Evolutionary conservation across 495 filamentous ascomycete genomes (phyloP).

Genomic region (Oleoguttula mirabilis): DNA sequence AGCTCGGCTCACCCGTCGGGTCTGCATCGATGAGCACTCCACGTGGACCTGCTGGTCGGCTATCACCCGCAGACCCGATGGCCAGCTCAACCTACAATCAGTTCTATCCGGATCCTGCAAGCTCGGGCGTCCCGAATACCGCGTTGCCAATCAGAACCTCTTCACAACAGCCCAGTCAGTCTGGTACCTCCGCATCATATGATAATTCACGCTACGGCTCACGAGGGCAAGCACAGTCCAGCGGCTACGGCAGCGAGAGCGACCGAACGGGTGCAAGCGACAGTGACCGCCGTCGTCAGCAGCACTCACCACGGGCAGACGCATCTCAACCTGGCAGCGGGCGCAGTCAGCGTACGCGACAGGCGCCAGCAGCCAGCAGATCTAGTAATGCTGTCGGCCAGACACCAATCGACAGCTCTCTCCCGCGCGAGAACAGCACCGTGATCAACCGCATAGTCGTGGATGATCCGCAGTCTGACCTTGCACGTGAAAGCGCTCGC

Average conservation of each 20-base stretch:
- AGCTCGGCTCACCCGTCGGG: constrained; percentile 23
- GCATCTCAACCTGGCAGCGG: constrained; percentile 31
- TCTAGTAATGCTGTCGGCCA: constrained; percentile 33
- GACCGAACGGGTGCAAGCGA: constrained; percentile 18
- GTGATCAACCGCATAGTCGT: constrained; percentile 69
- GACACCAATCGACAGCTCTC: constrained; percentile 33
- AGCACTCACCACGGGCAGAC: constrained; percentile 27
- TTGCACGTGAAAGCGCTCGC: constrained; percentile 64
- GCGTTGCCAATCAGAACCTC: constrained; percentile 41
- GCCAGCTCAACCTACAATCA: constrained; percentile 21
- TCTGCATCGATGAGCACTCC: constrained; percentile 31
- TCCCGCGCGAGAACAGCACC: constrained; percentile 52
- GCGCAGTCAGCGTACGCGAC: constrained; percentile 22
- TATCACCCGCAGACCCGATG: constrained; percentile 32
- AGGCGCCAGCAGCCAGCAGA: constrained; percentile 31
- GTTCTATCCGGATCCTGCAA: constrained; percentile 22
- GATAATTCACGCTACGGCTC: constrained; percentile 13
- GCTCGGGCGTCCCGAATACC: constrained; percentile 39
- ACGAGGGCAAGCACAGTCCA: neutral
- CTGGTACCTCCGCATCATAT: neutral
- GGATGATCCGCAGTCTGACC: constrained; percentile 66
- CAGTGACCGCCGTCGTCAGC: constrained; percentile 30
- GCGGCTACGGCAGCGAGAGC: constrained; percentile 18
- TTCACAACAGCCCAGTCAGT: constrained; percentile 36
- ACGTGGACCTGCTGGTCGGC: constrained; percentile 30